Percentiles rank a stretch among this genome's conserved stretches.
Evolutionary conservation across 129 eudicot genomes (phyloP).

Genomic region (Centella asiatica): DNA sequence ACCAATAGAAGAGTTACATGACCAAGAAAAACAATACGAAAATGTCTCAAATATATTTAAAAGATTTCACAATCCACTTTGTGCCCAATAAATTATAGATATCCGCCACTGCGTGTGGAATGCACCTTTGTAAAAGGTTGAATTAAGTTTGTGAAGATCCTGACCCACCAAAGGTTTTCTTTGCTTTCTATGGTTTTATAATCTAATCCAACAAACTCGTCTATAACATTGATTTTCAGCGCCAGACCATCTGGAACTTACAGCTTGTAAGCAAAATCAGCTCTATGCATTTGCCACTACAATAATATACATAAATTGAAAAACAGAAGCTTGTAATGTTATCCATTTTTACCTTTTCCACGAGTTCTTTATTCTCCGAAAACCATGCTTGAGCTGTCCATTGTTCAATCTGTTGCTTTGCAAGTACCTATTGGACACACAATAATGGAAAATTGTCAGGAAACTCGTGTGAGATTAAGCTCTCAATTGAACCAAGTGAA

Average conservation of each 20-base stretch:
- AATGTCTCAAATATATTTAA: too few species aligned
- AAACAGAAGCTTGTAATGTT: too few species aligned
- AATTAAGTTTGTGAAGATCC: too few species aligned
- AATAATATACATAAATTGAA: too few species aligned
- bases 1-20: not conserved
- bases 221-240: not conserved
- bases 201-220: not conserved
- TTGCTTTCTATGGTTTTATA: too few species aligned
- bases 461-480: not conserved
- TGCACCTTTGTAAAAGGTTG: too few species aligned
- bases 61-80: too few species aligned
- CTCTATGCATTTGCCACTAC: too few species aligned
- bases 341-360: conserved; percentile 45
- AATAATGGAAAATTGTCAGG: not conserved
- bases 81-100: too few species aligned
- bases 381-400: conserved; percentile 74
- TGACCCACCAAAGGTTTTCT: too few species aligned
- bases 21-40: not conserved
- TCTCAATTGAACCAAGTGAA: not conserved
- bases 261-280: not conserved
- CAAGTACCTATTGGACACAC: conserved; percentile 32
- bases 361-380: conserved; percentile 52
- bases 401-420: conserved; percentile 59
- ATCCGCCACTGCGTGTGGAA: too few species aligned
- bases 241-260: not conserved